These are phyloP conservation scores for Cystofilobasidium capitatum DNA, from an alignment of 768 basidiomycete species.

Conservation along the genomic window DNA sequence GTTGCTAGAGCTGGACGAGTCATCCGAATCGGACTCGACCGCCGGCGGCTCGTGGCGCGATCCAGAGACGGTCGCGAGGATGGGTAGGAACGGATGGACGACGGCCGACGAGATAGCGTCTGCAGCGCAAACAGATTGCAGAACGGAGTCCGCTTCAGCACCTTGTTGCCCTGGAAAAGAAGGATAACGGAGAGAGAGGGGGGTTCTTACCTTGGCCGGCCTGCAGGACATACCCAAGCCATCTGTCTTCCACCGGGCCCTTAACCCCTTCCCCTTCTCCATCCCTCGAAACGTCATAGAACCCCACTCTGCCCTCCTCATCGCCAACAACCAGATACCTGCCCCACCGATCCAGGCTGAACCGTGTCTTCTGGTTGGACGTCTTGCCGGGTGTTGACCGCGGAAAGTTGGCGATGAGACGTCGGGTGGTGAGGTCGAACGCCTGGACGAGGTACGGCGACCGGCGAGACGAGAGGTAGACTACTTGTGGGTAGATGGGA, in stretches of 20 bases:
- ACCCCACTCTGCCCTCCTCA: constrained; percentile 41
- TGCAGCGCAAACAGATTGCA: background rate
- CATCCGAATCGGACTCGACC: background rate
- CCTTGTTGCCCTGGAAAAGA: background rate
- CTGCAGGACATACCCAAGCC: background rate
- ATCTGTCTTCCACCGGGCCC: background rate
- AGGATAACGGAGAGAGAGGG: background rate
- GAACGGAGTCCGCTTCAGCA: background rate
- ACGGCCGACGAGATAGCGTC: background rate
- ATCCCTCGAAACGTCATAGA: background rate
- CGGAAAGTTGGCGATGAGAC: constrained; percentile 37
- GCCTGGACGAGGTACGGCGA: constrained; percentile 50
- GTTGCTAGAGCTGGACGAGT: background rate
- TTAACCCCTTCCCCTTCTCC: background rate
- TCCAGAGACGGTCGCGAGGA: constrained; percentile 2
- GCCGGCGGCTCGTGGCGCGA: background rate
- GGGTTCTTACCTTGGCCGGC: background rate
- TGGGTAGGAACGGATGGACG: background rate
- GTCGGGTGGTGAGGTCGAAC: constrained; percentile 62
- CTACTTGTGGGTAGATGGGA: constrained; percentile 55
- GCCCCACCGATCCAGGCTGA: constrained; percentile 65
- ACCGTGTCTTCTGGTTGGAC: constrained; percentile 72
- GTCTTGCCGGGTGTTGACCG: constrained; percentile 26
- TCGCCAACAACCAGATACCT: constrained; percentile 57
- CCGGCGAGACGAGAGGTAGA: constrained; percentile 72